A percentile compares a stretch with the other conserved stretches of the same genome.
These are phyloP conservation scores for Angophora floribunda DNA, from an alignment of 345 rosid genomes.

Conservation along the genomic window DNA sequence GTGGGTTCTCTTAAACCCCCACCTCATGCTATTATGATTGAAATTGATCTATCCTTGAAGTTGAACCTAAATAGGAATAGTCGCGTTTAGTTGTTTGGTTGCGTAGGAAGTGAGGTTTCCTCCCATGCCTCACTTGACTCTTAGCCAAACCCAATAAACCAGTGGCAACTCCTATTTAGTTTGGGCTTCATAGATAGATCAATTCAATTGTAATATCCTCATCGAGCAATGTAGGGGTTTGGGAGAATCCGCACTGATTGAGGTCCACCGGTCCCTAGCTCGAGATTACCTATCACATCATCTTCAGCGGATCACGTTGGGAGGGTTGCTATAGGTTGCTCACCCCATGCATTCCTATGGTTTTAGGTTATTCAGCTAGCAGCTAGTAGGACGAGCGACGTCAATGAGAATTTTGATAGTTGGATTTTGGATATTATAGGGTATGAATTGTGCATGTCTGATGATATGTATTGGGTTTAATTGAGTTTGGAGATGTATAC, in stretches of 20 bases:
- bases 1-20: accelerated
- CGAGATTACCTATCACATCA: accelerated
- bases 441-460: background rate
- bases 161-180: background rate
- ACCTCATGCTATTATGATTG: no score
- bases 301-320: accelerated
- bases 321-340: accelerated
- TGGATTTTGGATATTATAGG: background rate
- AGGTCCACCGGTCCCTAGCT: accelerated
- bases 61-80: no score
- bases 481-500: background rate
- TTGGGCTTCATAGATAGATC: no score
- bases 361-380: accelerated
- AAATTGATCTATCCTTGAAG: no score
- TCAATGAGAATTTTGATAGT: background rate
- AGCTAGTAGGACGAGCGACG: no score
- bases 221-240: accelerated
- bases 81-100: accelerated
- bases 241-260: accelerated
- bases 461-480: no score
- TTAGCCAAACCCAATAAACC: accelerated
- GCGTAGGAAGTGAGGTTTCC: no score
- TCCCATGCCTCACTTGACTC: background rate
- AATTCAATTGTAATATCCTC: no score
- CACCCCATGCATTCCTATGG: no score